Evolutionary conservation across 2,329 filamentous ascomycete genomes (phyloP).

Genomic region (Neopestalotiopsis rosae): DNA sequence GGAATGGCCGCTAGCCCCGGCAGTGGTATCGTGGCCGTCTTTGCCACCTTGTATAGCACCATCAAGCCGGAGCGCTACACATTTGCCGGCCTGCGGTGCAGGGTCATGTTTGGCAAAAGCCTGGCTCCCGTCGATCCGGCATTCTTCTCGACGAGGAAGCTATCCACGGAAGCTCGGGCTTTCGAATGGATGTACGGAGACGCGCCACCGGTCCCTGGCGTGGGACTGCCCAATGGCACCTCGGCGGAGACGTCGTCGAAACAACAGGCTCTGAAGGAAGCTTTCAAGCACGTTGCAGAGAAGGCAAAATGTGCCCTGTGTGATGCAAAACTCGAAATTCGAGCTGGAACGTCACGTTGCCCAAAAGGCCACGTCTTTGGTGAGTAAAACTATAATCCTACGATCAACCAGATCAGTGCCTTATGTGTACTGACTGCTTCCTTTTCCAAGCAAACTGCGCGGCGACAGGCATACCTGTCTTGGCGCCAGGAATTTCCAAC

Average conservation of each 20-base stretch:
- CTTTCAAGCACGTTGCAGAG: slow-evolving; percentile 43
- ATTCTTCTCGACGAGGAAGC: slow-evolving; percentile 24
- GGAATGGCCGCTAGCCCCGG: slow-evolving; percentile 58
- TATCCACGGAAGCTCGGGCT: slow-evolving; percentile 59
- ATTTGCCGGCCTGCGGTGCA: slow-evolving; percentile 42
- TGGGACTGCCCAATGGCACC: slow-evolving; percentile 23
- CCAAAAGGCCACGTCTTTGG: slow-evolving; percentile 45
- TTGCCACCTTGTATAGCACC: slow-evolving; percentile 55
- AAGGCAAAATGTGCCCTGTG: slow-evolving; percentile 56
- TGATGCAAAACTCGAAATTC: slow-evolving; percentile 37
- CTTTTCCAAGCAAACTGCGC: slow-evolving; percentile 53
- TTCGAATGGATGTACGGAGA: slow-evolving; percentile 66
- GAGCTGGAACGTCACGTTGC: slow-evolving; percentile 44
- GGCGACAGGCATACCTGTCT: slow-evolving; percentile 58
- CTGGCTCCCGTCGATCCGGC: slow-evolving; percentile 17
- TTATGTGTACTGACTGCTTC: neutral
- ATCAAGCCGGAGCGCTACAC: slow-evolving; percentile 51
- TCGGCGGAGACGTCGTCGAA: neutral
- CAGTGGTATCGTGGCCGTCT: slow-evolving; percentile 54
- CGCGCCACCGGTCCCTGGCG: slow-evolving; percentile 51
- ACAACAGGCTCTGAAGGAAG: slow-evolving; percentile 27
- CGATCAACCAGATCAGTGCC: neutral
- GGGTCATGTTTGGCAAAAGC: slow-evolving; percentile 41
- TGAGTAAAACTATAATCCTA: slow-evolving; percentile 18
- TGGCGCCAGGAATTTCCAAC: slow-evolving; percentile 57